Conservation (phyloP, 1,284 basidiomycete species). For the Apiotrichum veenhuisii region DNA sequence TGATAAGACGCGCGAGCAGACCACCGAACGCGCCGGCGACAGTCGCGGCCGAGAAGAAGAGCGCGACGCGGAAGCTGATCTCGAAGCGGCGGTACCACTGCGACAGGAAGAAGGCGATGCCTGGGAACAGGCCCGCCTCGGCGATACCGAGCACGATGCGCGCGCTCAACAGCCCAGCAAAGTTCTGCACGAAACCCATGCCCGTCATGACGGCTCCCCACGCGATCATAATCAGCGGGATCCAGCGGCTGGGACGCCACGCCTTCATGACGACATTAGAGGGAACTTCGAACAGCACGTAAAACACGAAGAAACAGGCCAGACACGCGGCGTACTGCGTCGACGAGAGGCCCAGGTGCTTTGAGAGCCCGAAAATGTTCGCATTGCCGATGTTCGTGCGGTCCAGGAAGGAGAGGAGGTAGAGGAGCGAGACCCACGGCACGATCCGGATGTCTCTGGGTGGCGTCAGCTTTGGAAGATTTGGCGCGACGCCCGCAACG, state of each 20-base stretch:
- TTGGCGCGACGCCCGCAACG: too few relatives aligned
- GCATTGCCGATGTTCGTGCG: slow-evolving; percentile 65
- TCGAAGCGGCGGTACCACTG: slow-evolving; percentile 43
- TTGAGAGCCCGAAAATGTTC: slow-evolving; percentile 43
- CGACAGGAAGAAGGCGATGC: slow-evolving; percentile 35
- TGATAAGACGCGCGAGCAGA: slow-evolving; percentile 45
- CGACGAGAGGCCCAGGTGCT: slow-evolving; percentile 26
- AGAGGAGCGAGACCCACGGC: slow-evolving; percentile 54
- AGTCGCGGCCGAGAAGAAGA: slow-evolving; percentile 47
- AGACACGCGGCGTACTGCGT: slow-evolving; percentile 27
- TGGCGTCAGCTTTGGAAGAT: too few relatives aligned
- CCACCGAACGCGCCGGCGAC: slow-evolving; percentile 48
- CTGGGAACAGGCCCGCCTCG: slow-evolving; percentile 40
- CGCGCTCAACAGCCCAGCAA: slow-evolving; percentile 38
- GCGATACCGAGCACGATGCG: slow-evolving; percentile 35
- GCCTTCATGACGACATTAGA: slow-evolving; percentile 57
- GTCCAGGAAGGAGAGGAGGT: slow-evolving; percentile 66
- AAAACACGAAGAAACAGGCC: slow-evolving; percentile 59
- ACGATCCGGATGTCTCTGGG: slow-evolving; percentile 25
- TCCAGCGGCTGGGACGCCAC: slow-evolving; percentile 29
- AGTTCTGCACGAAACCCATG: slow-evolving; percentile 49
- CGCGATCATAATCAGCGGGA: slow-evolving; percentile 36
- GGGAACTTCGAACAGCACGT: slow-evolving; percentile 67
- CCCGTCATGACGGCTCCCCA: slow-evolving; percentile 48
- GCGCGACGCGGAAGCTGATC: slow-evolving; percentile 34